Evolutionary conservation across 257 asterid genomes (phyloP), one percentile per base, ranked within the genome.

Genomic region (Nicotiana sylvestris): DNA sequence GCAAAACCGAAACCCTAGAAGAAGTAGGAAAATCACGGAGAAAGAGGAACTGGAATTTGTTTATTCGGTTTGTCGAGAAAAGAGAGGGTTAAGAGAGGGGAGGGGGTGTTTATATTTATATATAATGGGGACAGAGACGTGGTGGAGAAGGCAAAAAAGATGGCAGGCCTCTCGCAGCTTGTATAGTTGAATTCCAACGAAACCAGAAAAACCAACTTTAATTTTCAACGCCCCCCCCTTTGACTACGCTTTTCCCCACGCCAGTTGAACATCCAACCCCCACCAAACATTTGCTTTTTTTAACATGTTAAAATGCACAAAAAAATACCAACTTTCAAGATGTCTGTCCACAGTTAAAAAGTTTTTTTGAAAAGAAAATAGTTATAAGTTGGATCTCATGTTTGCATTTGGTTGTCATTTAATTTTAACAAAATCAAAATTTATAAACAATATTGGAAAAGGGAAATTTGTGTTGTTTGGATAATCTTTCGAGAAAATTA

Each of bases 21-120:
- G 35, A 53, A 86, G 77, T 65, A 68, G 86, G 66, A 2, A 85
- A 62, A 60, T 82, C 83, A 85, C 91, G 77, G 87, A 86, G 82
- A 86, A 87, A 86, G 57, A 87, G 85, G 79, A 39, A 64, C 69
- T 64, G 79, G 33, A 57, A 64, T 64, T 16, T 66, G 25, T 30
- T 66, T 66, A 17, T 39, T 32, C 51, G 64, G 64, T 4, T 65
- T n/a, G 17, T 25, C 58, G 39, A 70, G 82, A 83, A 61, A 76
- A 66, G 80, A 82, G 83, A 78, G 82, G 58, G 0, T 60, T 6
- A 27, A 35, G 61, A 60, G 64, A n/a, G 43, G 64, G 43, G 76
- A 30, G 37, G 74, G 43, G 43, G n/a, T 16, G 32, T 77, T 39
- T 67, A 61, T 21, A 21, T 21, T 21, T 21, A 21, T 21, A 21